Evolutionary conservation across 2,329 filamentous ascomycete genomes (phyloP).

Genomic region (Epichloe uncinata): DNA sequence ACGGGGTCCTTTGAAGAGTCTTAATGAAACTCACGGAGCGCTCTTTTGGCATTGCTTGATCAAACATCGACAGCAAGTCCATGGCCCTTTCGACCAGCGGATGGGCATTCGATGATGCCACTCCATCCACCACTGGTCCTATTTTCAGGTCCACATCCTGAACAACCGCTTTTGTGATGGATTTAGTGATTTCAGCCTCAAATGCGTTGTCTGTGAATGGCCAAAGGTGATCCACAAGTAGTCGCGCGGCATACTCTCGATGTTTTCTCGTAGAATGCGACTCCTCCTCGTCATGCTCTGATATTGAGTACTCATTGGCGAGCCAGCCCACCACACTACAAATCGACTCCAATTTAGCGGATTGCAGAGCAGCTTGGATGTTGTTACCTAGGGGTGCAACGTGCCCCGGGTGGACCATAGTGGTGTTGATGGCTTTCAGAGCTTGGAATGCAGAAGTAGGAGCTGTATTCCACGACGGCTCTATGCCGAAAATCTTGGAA

Average conservation of each 20-base stretch:
- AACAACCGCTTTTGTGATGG: constrained; percentile 35
- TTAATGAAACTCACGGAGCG: constrained; percentile 36
- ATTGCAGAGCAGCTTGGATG: constrained; percentile 35
- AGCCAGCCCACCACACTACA: constrained; percentile 46
- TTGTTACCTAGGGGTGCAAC: constrained; percentile 36
- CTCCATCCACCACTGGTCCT: constrained; percentile 32
- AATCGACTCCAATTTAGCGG: constrained; percentile 32
- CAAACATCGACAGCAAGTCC: constrained; percentile 47
- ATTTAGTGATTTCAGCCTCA: constrained; percentile 41
- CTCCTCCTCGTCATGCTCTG: constrained; percentile 45
- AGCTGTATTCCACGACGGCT: constrained; percentile 37
- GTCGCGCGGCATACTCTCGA: constrained; percentile 40
- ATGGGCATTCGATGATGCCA: constrained; percentile 43
- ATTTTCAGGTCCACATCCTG: constrained; percentile 37
- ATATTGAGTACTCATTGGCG: constrained; percentile 41
- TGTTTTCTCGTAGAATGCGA: constrained; percentile 39
- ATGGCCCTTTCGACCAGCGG: constrained; percentile 45
- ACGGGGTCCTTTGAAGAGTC: too few relatives aligned
- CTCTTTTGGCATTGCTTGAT: constrained; percentile 51
- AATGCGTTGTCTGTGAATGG: constrained; percentile 40
- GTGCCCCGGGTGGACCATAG: constrained; percentile 40
- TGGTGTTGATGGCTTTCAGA: constrained; percentile 35
- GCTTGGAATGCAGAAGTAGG: constrained; percentile 36
- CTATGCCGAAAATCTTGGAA: constrained; percentile 40
- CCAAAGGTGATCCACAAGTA: constrained; percentile 46